Percentiles rank a stretch among this genome's conserved stretches.
These are phyloP conservation scores for Fusarium sp. DNA, from an alignment of 2,329 filamentous ascomycete genomes.

Conservation along the genomic window DNA sequence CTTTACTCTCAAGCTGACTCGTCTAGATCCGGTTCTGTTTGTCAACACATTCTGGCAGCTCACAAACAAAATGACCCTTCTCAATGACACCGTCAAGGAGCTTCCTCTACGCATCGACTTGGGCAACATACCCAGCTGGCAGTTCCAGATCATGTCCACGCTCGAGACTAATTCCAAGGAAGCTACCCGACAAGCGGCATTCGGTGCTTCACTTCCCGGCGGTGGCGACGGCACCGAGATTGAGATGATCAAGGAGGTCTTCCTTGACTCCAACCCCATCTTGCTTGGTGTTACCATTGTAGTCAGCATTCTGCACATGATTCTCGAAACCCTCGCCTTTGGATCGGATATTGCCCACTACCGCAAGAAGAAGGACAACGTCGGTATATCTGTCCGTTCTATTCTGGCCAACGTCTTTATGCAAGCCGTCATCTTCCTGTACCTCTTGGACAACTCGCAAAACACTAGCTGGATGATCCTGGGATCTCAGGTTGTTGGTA, in stretches of 20 bases:
- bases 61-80: conserved; percentile 85
- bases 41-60: conserved; percentile 98
- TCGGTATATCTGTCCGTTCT: conserved; percentile 94
- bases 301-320: conserved; percentile 89
- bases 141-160: conserved; percentile 85
- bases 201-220: conserved; percentile 75
- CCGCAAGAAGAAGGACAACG: conserved; percentile 99
- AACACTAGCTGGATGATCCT: conserved; percentile 99
- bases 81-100: conserved; percentile 88
- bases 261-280: conserved; percentile 93
- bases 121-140: conserved; percentile 85
- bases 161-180: conserved; percentile 91
- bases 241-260: conserved; percentile 95
- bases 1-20: conserved; percentile 28
- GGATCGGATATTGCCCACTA: conserved; percentile 98
- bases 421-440: conserved; percentile 95
- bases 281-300: conserved; percentile 85
- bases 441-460: conserved; percentile 95
- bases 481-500: conserved; percentile 87
- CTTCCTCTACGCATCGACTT: conserved; percentile 86
- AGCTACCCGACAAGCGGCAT: conserved; percentile 80
- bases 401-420: conserved; percentile 98
- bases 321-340: conserved; percentile 96
- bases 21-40: conserved; percentile 78
- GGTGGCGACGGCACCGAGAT: conserved; percentile 93